phyloP scores from a whole-genome alignment of 176 grass and related monocot species.

The Zizania latifolia region DNA sequence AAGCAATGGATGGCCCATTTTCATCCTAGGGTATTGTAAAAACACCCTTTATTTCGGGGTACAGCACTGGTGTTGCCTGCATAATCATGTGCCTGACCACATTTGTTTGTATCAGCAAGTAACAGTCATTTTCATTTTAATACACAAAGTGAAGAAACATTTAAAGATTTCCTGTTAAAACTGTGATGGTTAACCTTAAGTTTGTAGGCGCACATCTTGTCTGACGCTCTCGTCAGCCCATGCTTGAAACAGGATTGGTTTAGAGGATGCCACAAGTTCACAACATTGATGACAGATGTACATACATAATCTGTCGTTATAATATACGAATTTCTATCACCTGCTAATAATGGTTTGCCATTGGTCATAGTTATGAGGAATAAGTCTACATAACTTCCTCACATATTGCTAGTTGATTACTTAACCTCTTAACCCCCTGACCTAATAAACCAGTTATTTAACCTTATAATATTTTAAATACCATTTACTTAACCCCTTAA shows the following conservation, averaged over 20 bases:
- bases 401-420: too few species aligned
- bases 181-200: neutral
- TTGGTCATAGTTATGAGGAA: neutral
- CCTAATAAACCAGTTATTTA: too few species aligned
- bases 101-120: too few species aligned
- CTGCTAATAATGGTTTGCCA: neutral
- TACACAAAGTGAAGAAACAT: neutral
- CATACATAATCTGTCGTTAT: neutral
- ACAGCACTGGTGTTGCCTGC: neutral
- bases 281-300: neutral
- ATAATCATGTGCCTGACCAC: neutral
- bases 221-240: neutral
- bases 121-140: neutral
- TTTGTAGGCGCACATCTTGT: neutral
- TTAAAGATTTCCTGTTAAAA: neutral
- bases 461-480: too few species aligned
- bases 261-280: constrained; percentile 6
- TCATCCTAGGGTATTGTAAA: too few species aligned
- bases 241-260: neutral
- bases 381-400: too few species aligned
- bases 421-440: too few species aligned
- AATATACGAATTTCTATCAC: neutral
- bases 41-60: too few species aligned
- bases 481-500: too few species aligned
- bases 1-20: too few species aligned